Evolutionary conservation across 2,329 filamentous ascomycete species (phyloP).

Genomic region (Pseudomassariella vexata): DNA sequence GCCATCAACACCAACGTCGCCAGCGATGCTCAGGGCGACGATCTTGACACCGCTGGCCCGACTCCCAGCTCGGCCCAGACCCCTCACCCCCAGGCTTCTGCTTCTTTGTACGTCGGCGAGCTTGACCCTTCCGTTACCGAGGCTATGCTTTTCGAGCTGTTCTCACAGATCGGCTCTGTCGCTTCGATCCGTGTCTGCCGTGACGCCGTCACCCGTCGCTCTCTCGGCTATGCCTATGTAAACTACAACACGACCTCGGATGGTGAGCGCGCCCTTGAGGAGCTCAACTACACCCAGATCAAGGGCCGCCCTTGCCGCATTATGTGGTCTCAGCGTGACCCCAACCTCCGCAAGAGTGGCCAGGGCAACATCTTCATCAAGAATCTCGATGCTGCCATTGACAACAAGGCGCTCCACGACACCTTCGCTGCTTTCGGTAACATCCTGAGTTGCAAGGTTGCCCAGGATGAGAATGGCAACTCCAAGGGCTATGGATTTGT

Average conservation of each 20-base stretch:
- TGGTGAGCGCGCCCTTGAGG: constrained; percentile 96
- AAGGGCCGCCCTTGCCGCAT: constrained; percentile 99
- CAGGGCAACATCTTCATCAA: constrained; percentile 99
- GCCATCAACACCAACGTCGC: constrained; percentile 71
- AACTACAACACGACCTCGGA: constrained; percentile 99
- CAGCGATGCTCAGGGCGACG: constrained; percentile 46
- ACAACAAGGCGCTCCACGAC: constrained; percentile 99
- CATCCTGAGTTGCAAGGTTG: constrained; percentile 99
- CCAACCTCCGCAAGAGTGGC: constrained; percentile 96
- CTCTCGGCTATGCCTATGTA: constrained; percentile 98
- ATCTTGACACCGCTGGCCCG: constrained; percentile 59
- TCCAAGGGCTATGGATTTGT: constrained; percentile 99
- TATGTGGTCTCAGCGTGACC: constrained; percentile 99
- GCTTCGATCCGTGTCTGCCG: constrained; percentile 99
- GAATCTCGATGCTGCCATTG: constrained; percentile 96
- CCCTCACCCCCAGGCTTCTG: constrained; percentile 82
- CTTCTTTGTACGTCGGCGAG: constrained; percentile 98
- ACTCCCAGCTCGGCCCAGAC: constrained; percentile 66
- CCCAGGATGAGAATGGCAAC: constrained; percentile 91
- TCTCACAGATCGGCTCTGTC: constrained; percentile 98
- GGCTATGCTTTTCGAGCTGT: constrained; percentile 99
- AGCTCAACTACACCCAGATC: constrained; percentile 99
- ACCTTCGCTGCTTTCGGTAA: constrained; percentile 98
- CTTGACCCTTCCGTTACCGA: constrained; percentile 96
- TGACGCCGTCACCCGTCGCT: constrained; percentile 96